Percentiles rank a stretch among this genome's conserved stretches.
These are phyloP conservation scores for Coniophora puteana DNA, from an alignment of 1,284 basidiomycete genomes.

Conservation along the genomic window DNA sequence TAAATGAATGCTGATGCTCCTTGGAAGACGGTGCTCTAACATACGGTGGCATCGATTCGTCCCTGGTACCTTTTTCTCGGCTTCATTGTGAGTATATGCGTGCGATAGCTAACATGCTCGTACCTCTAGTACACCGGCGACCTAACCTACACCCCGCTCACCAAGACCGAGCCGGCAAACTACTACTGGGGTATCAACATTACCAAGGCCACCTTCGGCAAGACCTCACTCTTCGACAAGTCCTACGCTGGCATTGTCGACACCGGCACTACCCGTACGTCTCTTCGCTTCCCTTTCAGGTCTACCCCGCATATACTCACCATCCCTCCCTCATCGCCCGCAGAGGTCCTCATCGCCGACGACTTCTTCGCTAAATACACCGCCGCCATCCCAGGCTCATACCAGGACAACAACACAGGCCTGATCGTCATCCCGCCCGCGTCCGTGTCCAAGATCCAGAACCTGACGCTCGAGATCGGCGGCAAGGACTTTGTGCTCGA, in stretches of 20 bases:
- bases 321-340: not conserved
- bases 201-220: not conserved
- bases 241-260: not conserved
- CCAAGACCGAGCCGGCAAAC: not conserved
- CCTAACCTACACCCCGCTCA: not conserved
- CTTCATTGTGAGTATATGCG: too few species aligned
- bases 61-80: too few species aligned
- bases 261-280: not conserved
- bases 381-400: conserved; percentile 1
- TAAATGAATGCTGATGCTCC: not conserved
- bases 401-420: too few species aligned
- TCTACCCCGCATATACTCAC: not conserved
- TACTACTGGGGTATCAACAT: not conserved
- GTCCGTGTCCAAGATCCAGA: too few species aligned
- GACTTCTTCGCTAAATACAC: conserved; percentile 1
- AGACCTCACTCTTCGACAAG: not conserved
- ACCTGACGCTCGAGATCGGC: too few species aligned
- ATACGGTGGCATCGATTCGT: not conserved
- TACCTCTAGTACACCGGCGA: not conserved
- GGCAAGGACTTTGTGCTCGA: too few species aligned
- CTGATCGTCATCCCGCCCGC: too few species aligned
- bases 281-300: not conserved
- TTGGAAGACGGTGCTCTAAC: not conserved
- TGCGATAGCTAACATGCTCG: not conserved
- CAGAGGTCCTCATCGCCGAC: not conserved